phyloP scores from a whole-genome alignment of 2,329 filamentous ascomycete genomes.

The Cercospora citrullina region DNA sequence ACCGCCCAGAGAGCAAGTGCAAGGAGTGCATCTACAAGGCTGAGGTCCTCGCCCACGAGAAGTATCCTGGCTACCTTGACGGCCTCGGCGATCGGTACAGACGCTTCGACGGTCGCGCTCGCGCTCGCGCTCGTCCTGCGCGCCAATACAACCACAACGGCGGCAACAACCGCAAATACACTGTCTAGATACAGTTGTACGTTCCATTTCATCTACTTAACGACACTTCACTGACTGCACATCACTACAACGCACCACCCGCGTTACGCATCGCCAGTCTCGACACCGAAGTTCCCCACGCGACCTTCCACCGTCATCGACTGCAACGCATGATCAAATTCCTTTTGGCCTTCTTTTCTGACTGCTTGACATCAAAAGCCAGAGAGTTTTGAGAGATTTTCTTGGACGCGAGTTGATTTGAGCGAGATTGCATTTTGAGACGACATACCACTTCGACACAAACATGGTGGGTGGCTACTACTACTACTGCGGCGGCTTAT shows the following conservation, averaged over 20 bases:
- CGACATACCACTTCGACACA: neutral
- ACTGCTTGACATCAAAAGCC: neutral
- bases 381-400: neutral
- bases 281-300: neutral
- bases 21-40: conserved; percentile 9
- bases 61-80: neutral
- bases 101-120: neutral
- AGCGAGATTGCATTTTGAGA: neutral
- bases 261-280: neutral
- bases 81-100: conserved; percentile 2
- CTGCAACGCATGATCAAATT: neutral
- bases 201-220: neutral
- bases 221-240: neutral
- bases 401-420: neutral
- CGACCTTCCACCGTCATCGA: neutral
- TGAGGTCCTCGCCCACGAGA: conserved; percentile 5
- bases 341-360: neutral
- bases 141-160: neutral
- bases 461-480: neutral
- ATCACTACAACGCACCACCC: neutral
- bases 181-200: neutral
- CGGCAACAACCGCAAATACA: neutral
- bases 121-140: neutral
- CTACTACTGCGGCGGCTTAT: neutral
- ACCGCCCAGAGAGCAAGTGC: neutral